These are phyloP conservation scores for Pythium biforme DNA, from an alignment of 352 stramenopile genomes.

Conservation along the genomic window DNA sequence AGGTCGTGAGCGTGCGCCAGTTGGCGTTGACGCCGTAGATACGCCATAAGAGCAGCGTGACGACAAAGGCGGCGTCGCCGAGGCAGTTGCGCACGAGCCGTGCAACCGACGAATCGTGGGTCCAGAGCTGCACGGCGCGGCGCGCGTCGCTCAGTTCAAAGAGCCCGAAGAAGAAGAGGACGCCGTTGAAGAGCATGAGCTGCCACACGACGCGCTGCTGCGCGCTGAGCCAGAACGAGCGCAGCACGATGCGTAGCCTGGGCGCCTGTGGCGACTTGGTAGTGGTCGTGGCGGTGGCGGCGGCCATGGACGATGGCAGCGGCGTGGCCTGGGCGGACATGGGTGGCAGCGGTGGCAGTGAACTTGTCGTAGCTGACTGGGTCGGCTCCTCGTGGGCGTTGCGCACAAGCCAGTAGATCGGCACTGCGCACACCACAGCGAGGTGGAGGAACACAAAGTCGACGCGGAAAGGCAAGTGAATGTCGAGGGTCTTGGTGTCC, in stretches of 20 bases:
- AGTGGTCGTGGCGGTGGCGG: neutral
- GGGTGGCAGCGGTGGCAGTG: neutral
- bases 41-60: slow-evolving; percentile 28
- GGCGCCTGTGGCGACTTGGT: neutral
- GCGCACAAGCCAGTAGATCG: slow-evolving; percentile 34
- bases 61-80: slow-evolving; percentile 28
- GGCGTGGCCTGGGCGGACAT: neutral
- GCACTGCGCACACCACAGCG: slow-evolving; percentile 25
- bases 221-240: slow-evolving; percentile 25
- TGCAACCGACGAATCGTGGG: slow-evolving; percentile 9
- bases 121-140: slow-evolving; percentile 29
- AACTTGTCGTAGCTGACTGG: too few species aligned
- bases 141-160: slow-evolving; percentile 30
- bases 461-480: slow-evolving; percentile 22
- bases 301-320: neutral
- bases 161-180: slow-evolving; percentile 41
- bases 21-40: slow-evolving; percentile 20
- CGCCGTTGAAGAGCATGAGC: slow-evolving; percentile 42
- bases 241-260: slow-evolving; percentile 21
- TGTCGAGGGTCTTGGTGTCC: slow-evolving; percentile 4
- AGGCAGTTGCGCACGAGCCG: slow-evolving; percentile 24
- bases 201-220: slow-evolving; percentile 51
- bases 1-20: slow-evolving; percentile 27
- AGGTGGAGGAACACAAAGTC: slow-evolving; percentile 34
- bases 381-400: slow-evolving; percentile 28